A percentile compares a stretch with the other conserved stretches of the same genome.
Conservation (phyloP, 1,139 yeast genomes). For the Pichia sorboxylosa region DNA sequence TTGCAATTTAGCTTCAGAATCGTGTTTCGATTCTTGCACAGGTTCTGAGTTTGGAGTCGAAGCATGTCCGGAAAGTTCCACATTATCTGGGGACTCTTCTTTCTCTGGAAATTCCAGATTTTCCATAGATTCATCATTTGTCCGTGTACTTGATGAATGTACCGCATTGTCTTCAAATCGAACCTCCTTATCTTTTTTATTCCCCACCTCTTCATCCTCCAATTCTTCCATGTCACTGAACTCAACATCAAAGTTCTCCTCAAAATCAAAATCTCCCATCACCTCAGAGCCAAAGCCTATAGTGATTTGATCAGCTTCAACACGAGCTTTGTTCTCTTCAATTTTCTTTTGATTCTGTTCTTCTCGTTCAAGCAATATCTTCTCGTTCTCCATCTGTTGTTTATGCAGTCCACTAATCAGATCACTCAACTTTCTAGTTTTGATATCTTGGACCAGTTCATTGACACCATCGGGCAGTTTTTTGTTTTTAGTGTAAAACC, state of each 20-base stretch:
- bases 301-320: conserved; percentile 15
- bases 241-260: conserved; percentile 15
- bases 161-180: conserved; percentile 7
- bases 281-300: conserved; percentile 11
- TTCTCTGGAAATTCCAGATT: neutral
- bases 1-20: too few species aligned
- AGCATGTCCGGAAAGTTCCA: too few species aligned
- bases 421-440: conserved; percentile 28
- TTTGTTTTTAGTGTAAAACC: conserved; percentile 33
- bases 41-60: too few species aligned
- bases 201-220: neutral
- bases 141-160: too few species aligned
- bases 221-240: conserved; percentile 15
- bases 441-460: conserved; percentile 21
- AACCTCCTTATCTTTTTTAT: neutral
- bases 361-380: conserved; percentile 23
- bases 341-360: conserved; percentile 20
- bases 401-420: conserved; percentile 29
- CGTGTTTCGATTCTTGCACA: too few species aligned
- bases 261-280: conserved; percentile 12
- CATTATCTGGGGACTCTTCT: neutral
- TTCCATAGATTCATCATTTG: too few species aligned
- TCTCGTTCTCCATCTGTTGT: conserved; percentile 25
- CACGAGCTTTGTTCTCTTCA: conserved; percentile 14
- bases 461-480: conserved; percentile 17